Evolutionary conservation across 2,329 filamentous ascomycete species (phyloP).

Genomic region (Endothia cerciana): DNA sequence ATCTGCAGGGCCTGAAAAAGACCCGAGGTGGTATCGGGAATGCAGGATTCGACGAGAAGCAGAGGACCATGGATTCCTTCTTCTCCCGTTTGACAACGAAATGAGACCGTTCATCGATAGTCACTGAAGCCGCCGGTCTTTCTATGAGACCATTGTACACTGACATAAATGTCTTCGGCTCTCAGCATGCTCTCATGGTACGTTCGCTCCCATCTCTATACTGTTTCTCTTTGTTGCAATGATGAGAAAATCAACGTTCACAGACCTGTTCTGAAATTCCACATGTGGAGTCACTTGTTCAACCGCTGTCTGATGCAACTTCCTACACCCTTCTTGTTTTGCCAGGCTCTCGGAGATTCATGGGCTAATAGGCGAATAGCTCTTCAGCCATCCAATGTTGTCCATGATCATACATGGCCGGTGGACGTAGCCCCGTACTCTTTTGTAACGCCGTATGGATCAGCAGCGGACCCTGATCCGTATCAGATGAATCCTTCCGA

Average conservation of each 20-base stretch:
- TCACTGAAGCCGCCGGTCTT: slow-evolving; percentile 31
- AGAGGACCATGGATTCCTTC: slow-evolving; percentile 77
- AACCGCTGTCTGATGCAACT: slow-evolving; percentile 76
- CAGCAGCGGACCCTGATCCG: too few species aligned
- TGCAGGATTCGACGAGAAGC: slow-evolving; percentile 72
- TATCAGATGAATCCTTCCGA: too few species aligned
- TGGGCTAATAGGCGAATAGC: slow-evolving; percentile 17
- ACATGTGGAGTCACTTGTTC: slow-evolving; percentile 74
- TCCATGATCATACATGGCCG: background rate
- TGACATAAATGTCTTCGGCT: background rate
- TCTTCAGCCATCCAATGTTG: background rate
- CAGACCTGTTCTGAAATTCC: slow-evolving; percentile 81
- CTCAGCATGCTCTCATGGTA: slow-evolving; percentile 42
- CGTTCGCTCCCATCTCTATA: slow-evolving; percentile 33
- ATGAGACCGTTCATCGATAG: slow-evolving; percentile 40
- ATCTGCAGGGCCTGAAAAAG: slow-evolving; percentile 75
- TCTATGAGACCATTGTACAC: background rate
- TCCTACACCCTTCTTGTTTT: slow-evolving; percentile 21
- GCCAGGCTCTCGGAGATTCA: slow-evolving; percentile 22
- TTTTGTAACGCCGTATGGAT: background rate
- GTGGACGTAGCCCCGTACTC: background rate
- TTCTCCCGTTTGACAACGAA: slow-evolving; percentile 60
- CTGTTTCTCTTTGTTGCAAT: slow-evolving; percentile 52
- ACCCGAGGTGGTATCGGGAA: slow-evolving; percentile 84
- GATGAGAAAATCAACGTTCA: slow-evolving; percentile 74